Evolutionary conservation across 805 yeast species (phyloP), one percentile per base, ranked within the genome.

Genomic region (Pachysolen tannophilus): DNA sequence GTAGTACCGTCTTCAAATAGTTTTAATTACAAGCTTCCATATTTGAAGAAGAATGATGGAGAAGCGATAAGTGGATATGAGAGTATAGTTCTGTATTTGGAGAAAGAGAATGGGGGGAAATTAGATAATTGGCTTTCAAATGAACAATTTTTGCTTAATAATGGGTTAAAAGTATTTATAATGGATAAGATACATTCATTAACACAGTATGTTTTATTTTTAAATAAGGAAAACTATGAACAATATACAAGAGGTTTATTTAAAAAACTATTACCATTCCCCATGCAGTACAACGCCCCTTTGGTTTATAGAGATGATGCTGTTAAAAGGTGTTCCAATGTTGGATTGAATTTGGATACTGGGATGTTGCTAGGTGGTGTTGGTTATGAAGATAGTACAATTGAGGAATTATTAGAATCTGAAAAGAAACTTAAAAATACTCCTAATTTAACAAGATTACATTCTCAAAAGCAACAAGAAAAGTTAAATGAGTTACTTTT

Each of bases 231-330:
- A 13, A 81, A 82, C 50, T 82, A 79, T 52, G 81, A 74, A 39
- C 51, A 60, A 9, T 77, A 67, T 44, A 72, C 86, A 4, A 63
- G 84, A 41, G 68, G 69, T 16, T 46, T 69, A 13, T 78, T 78
- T 49, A 59, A 64, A 29, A 45, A 58, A 4, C 66, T 72, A 37
- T 53, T 80, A 14, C 80, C 83, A 6, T 82, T 81, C 58, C 90
- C 88, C 8, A 67, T 79, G 71, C 83, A 80, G 69, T 81, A 80
- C 50, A 72, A 72, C 41, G 75, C 79, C 16, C 87, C 88, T 1
- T 43, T 74, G 26, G 59, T 56, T 28, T 61, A 63, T 38, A 65
- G 64, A 44, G 32, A 47, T 1, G 34, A 38, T 5, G 67, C 67
- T 1, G 33, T 49, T 23, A 43, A 45, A 21, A 40, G 48, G 4